These are phyloP conservation scores for Corinectria fuckeliana DNA, from an alignment of 2,329 filamentous ascomycete species.

Conservation along the genomic window DNA sequence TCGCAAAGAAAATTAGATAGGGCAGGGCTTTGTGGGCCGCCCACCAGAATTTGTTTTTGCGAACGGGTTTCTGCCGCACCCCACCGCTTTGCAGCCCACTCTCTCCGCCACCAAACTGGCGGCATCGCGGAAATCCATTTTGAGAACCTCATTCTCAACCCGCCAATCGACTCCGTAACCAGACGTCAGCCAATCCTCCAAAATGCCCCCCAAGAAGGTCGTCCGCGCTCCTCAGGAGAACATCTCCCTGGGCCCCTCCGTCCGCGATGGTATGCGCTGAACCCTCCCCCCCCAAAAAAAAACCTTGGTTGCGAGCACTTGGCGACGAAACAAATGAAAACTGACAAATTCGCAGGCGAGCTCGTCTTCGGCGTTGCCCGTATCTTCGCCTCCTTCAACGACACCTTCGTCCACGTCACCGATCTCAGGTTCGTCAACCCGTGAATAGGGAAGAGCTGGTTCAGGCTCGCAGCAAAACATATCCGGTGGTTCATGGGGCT, in stretches of 20 bases:
- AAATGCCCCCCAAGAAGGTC: constrained; percentile 95
- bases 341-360: constrained; percentile 70
- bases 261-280: constrained; percentile 83
- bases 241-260: constrained; percentile 96
- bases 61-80: constrained; percentile 45
- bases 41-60: constrained; percentile 33
- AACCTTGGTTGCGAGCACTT: too few relatives aligned
- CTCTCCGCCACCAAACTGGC: constrained; percentile 36
- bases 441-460: constrained; percentile 24
- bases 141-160: constrained; percentile 43
- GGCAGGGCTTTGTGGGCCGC: constrained; percentile 42
- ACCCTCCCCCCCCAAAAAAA: constrained; percentile 3
- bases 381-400: constrained; percentile 94
- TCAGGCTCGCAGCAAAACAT: constrained; percentile 6
- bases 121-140: constrained; percentile 36
- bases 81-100: constrained; percentile 44
- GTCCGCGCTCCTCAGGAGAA: constrained; percentile 89
- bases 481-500: constrained; percentile 35
- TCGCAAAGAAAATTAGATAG: constrained; percentile 34
- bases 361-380: constrained; percentile 97
- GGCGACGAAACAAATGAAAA: too few relatives aligned
- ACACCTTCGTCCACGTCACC: constrained; percentile 97
- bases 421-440: constrained; percentile 81
- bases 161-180: constrained; percentile 45
- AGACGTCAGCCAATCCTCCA: constrained; percentile 54